phyloP scores from a whole-genome alignment of 768 basidiomycete species.

The Hericium coralloides region DNA sequence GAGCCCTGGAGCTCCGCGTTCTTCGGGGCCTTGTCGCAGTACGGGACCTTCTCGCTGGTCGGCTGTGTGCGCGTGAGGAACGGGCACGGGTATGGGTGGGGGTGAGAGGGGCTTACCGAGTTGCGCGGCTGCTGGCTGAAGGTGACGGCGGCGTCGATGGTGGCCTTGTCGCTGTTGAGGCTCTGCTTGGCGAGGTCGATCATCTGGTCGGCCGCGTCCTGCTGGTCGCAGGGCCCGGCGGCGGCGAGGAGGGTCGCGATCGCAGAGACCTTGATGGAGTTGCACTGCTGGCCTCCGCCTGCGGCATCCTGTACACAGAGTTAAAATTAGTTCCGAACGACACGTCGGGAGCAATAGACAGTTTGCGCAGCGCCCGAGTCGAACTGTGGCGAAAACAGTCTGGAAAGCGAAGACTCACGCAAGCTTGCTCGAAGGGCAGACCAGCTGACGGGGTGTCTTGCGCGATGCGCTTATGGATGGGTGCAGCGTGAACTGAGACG shows the following conservation, averaged over 20 bases:
- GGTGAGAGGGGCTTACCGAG: slow-evolving; percentile 26
- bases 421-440: slow-evolving; percentile 36
- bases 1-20: slow-evolving; percentile 45
- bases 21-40: slow-evolving; percentile 44
- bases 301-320: slow-evolving; percentile 33
- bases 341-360: background rate
- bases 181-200: slow-evolving; percentile 37
- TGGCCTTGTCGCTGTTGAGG: slow-evolving; percentile 34
- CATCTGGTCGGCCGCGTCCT: slow-evolving; percentile 41
- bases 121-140: slow-evolving; percentile 53
- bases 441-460: slow-evolving; percentile 34
- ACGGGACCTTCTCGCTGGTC: slow-evolving; percentile 33
- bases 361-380: background rate
- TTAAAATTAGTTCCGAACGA: too few species aligned
- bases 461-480: slow-evolving; percentile 33
- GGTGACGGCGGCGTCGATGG: slow-evolving; percentile 44
- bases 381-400: background rate
- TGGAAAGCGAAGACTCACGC: slow-evolving; percentile 26
- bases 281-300: slow-evolving; percentile 50
- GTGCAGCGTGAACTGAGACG: slow-evolving; percentile 24
- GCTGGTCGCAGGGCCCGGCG: slow-evolving; percentile 31
- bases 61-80: slow-evolving; percentile 22
- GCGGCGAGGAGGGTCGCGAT: slow-evolving; percentile 54
- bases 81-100: background rate
- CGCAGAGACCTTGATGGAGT: slow-evolving; percentile 43